Evolutionary conservation across 768 basidiomycete genomes (phyloP).

Genomic region (Suillus weaverae): DNA sequence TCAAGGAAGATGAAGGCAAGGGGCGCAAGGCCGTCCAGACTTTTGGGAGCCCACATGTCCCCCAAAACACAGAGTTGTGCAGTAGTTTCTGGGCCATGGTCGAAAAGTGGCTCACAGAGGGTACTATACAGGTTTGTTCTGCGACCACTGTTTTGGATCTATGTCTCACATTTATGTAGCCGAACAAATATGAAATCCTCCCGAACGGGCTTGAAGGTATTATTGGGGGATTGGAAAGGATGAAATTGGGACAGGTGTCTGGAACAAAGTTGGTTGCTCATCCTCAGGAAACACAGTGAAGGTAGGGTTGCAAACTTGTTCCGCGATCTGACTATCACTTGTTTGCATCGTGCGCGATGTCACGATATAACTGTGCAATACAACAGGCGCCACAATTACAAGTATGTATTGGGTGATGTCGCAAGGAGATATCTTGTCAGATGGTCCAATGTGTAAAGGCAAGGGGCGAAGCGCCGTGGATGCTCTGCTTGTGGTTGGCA

Average conservation of each 20-base stretch:
- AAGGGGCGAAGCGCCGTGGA: slow-evolving; percentile 77
- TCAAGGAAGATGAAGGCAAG: slow-evolving; percentile 25
- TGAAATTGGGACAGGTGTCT: slow-evolving; percentile 39
- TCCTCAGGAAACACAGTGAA: slow-evolving; percentile 38
- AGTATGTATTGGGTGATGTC: slow-evolving; percentile 57
- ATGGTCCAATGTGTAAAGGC: slow-evolving; percentile 46
- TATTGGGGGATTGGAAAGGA: slow-evolving; percentile 33
- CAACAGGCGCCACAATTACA: no score
- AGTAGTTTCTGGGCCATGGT: slow-evolving; percentile 20
- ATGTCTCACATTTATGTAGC: slow-evolving; percentile 28
- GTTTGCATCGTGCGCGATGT: no score
- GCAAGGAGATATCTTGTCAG: slow-evolving; percentile 80
- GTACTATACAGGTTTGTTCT: slow-evolving; percentile 25
- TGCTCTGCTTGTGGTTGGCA: slow-evolving; percentile 85
- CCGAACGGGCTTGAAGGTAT: slow-evolving; percentile 43
- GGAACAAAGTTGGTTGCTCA: slow-evolving; percentile 45
- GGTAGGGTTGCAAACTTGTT: background rate
- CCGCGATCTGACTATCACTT: no score
- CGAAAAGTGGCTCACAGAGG: slow-evolving; percentile 27
- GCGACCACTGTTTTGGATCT: background rate
- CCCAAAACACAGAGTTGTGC: slow-evolving; percentile 20
- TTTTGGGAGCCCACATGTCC: slow-evolving; percentile 22
- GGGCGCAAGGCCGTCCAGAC: slow-evolving; percentile 23
- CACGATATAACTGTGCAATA: no score
- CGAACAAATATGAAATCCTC: slow-evolving; percentile 41